Conservation (phyloP, 495 filamentous ascomycete genomes). For the Penicillium verhagenii region DNA sequence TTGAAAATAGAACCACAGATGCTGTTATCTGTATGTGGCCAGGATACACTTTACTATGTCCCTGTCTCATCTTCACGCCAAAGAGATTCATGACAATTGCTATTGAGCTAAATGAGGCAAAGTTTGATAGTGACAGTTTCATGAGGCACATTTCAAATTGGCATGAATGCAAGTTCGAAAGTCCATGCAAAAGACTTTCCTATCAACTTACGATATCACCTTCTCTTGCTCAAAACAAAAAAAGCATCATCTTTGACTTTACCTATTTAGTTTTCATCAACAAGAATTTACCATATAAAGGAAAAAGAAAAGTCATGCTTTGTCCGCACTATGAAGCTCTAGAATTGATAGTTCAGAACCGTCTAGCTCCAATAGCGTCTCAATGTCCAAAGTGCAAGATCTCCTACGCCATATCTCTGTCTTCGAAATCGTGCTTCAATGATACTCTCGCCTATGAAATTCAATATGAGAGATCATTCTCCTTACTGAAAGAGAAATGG, state of each 20-base stretch:
- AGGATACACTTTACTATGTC: background rate
- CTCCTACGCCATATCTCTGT: background rate
- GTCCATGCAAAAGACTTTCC: background rate
- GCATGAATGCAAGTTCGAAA: background rate
- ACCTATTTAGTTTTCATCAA: background rate
- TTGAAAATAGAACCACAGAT: background rate
- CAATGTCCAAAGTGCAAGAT: background rate
- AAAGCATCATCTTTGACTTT: background rate
- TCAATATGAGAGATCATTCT: background rate
- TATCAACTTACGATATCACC: background rate
- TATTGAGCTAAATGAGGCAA: background rate
- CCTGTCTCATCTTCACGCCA: background rate
- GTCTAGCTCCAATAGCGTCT: background rate
- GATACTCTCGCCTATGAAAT: background rate
- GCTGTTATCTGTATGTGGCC: background rate
- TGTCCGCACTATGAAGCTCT: slow-evolving; percentile 1
- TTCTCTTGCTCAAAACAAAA: background rate
- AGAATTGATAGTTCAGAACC: background rate
- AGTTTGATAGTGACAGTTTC: background rate
- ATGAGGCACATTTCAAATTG: background rate
- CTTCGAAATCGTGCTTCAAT: background rate
- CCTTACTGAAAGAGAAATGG: background rate
- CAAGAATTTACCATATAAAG: background rate
- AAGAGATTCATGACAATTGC: background rate
- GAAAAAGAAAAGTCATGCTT: background rate